Evolutionary conservation across 345 rosid species (phyloP), one percentile per base, ranked within the genome.

Genomic region (Euphorbia peplus): DNA sequence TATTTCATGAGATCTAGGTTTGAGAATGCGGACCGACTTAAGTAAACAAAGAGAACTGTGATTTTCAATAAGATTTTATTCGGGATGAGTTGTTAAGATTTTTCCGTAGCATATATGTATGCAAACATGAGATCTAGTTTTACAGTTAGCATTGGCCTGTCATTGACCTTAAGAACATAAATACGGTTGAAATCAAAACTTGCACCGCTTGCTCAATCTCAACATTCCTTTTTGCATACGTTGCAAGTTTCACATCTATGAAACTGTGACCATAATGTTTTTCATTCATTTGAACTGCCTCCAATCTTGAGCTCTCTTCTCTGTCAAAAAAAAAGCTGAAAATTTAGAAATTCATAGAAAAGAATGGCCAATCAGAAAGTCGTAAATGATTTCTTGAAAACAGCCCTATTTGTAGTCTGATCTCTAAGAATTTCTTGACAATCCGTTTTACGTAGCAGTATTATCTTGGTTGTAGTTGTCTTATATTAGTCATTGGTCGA

Each of bases 131-230:
- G 8, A 6, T 24, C 29, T 14, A 25, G 25, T 63, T 28, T 63
- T 47, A 10, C 25, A 13, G 29, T 32, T 73, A 4, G 25, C 21
- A 21, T 29, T 66, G 59, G 71, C 51, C 48, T 63, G 63, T 50
- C 15, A 60, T 18, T 11, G 22, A 50, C 14, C 69, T 42, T 18
- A 21, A 64, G 51, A 10, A 56, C 26, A 37, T 30, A 64, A 54
- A n/a, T 42, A 5, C 3, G 19, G 19, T 10, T 37, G 15, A 60
- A 48, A 44, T 10, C 44, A 71, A 55, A 72, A 1, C 4, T 50
- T 65, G 26, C 16, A 28, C 35, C 25, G 9, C 32, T 28, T 39
- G 42, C 42, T 39, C 42, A 39, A 39, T 39, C 42, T 39, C 42
- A 4, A 39, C 11, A 4, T 11, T 39, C 9, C 4, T 39, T 39